Base-by-base conservation (phyloP, 73 alveolate genomes). In the Symbiodinium pilosum region DNA sequence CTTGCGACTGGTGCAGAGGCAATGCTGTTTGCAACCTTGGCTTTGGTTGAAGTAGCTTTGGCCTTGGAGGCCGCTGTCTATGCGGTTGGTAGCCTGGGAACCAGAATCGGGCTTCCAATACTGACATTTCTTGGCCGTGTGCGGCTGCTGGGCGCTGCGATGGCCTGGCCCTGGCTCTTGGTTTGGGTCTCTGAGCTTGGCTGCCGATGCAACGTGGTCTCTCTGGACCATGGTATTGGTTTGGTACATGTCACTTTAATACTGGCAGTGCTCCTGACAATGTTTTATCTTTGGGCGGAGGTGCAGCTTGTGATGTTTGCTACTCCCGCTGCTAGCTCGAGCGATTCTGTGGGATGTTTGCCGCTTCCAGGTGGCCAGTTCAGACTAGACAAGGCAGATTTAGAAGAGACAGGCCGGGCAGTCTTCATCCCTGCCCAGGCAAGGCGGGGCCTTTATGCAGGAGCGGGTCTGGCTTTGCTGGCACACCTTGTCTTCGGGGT, bases 81-180 rank as follows among this genome's bases (percentile, higher is more conserved):
- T 42, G 97, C 88, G 77, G 52, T 91, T 28, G 97, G 97, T 30
- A 69, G 97, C 54, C 77, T 85, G 97, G 97, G 88, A 8, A 85
- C 77, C 54, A 26, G 36, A 34, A 34, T 68, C n/a, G 88, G 97
- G 20, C 47, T 91, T 73, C 97, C 97, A 14, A 18, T 91, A 54
- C 51, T 91, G 71, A 91, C 97, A 30, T n/a, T 69, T 24, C 88
- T 83, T 16, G 97, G 97, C 30, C 87, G 97, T 2, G 77, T 91
- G 41, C 40, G 97, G 38, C n/a, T 91, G 97, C 52, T 91, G 88
- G 97, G 97, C 6, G 88, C 89, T 5, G 97, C 88, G 38, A 68
- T 91, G 87, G 97, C 97, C 2, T 91, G 97, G 97, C 97, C 97
- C 39, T 91, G 97, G 97, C 84, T 91, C 64, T 36, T 91, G 36